Base-by-base conservation (phyloP, 352 stramenopile genomes). In the Pythium utonaiense region DNA sequence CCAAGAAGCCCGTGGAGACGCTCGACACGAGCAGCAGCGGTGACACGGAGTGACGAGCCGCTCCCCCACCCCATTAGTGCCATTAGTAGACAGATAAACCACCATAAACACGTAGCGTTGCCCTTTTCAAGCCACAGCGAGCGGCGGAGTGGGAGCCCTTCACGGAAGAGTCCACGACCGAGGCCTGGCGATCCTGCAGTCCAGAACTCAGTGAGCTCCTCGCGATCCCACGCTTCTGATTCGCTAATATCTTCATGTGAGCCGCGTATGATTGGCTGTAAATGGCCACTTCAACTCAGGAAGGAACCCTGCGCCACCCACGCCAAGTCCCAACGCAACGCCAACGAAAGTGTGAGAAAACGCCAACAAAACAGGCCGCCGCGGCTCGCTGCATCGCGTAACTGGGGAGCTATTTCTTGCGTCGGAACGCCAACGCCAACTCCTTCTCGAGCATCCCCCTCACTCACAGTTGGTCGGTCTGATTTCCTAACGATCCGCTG, bases 21-120 rank as follows among this genome's bases (percentile, higher is more conserved):
- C 49, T 49, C 2, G 25, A 47, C 24, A 44, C 53, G 25, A 66
- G 41, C 41, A 66, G 41, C 33, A 51, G 38, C 34, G 40, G 27
- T 5, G 40, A 47, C 28, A 30, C 24, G 1, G 24, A 55, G 7
- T 51, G 57, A 21, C 47, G 14, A 19, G 16, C 31, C 22, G 24
- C n/a, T 28, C 9, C 9, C 13, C 10, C 22, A 12, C 51, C 21
- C 34, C 50, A 58, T 36, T 55, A 65, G 58, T 65, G 58, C 58
- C 58, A 65, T 60, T 61, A 66, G 60, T 61, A 66, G 52, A 66
- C 40, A 47, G 40, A 47, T 47, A 47, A 47, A 47, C 17, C 17
- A 47, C 40, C 16, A 47, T 17, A 47, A 47, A 47, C 40, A 47
- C 40, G 40, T 25, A 27, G 40, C 40, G 40, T 47, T 47, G 40